These are phyloP conservation scores for Saccharomycopsis schoenii DNA, from an alignment of 805 yeast genomes.

Conservation along the genomic window DNA sequence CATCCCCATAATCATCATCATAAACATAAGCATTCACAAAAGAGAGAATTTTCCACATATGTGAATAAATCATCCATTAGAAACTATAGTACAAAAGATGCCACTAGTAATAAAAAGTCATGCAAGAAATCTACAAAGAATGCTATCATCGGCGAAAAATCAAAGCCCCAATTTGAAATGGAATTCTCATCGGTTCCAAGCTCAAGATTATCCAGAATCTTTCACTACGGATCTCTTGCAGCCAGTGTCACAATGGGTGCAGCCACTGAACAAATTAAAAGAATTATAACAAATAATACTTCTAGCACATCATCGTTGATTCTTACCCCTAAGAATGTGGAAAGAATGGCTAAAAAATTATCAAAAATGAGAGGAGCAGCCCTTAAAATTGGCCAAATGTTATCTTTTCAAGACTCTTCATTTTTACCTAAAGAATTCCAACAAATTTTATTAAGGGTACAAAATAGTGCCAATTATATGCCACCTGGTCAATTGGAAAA, in stretches of 20 bases:
- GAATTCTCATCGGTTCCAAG: conserved; percentile 72
- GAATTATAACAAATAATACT: conserved; percentile 45
- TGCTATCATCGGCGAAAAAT: conserved; percentile 25
- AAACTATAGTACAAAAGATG: neutral
- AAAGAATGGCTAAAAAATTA: conserved; percentile 77
- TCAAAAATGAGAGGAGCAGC: conserved; percentile 99
- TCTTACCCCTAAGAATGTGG: conserved; percentile 74
- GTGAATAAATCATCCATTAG: neutral
- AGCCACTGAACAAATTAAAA: conserved; percentile 64
- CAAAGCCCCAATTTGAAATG: conserved; percentile 36
- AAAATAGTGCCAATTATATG: conserved; percentile 94
- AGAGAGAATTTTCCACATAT: conserved; percentile 5
- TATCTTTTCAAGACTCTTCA: conserved; percentile 86
- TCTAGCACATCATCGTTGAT: conserved; percentile 41
- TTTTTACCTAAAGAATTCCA: conserved; percentile 81
- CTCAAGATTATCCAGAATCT: conserved; percentile 75
- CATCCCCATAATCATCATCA: neutral
- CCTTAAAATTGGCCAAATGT: conserved; percentile 90
- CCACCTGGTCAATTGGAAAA: conserved; percentile 81
- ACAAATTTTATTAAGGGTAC: conserved; percentile 70
- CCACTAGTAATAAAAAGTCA: neutral
- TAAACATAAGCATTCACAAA: neutral
- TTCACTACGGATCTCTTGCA: conserved; percentile 88
- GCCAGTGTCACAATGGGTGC: conserved; percentile 86
- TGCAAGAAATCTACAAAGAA: conserved; percentile 12